phyloP scores from a whole-genome alignment of 352 stramenopile species.

The Globisporangium radiosum region DNA sequence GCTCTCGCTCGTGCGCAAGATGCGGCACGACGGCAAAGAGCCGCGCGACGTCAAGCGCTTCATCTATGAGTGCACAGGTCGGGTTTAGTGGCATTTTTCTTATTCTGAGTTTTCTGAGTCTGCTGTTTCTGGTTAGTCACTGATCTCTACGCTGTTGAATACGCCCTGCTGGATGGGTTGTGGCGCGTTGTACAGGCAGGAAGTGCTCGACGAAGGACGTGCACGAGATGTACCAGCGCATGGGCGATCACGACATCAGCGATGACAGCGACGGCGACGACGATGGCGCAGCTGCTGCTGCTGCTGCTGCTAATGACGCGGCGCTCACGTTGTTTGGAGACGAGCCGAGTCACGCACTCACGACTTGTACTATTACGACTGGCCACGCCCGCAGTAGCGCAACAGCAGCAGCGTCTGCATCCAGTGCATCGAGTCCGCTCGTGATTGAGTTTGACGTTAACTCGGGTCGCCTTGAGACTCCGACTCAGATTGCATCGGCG shows the following conservation, averaged over 20 bases:
- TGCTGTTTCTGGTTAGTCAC: too few relatives aligned
- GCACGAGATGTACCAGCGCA: conserved; percentile 4
- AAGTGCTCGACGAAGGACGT: conserved; percentile 6
- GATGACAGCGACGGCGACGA: not conserved
- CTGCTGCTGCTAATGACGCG: not conserved
- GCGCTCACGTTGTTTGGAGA: conserved; percentile 1
- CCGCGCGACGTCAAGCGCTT: conserved; percentile 8
- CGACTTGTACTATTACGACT: not conserved
- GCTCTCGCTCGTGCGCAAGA: conserved; percentile 7
- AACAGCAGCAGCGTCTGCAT: not conserved
- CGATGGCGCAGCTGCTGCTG: not conserved
- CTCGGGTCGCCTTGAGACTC: not conserved
- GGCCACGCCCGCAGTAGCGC: too few relatives aligned
- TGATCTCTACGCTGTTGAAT: not conserved
- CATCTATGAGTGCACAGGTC: conserved; percentile 8
- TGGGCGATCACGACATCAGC: not conserved
- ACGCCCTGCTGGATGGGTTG: not conserved
- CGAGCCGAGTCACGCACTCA: not conserved
- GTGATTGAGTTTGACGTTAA: not conserved
- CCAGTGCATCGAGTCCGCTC: not conserved
- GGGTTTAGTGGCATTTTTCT: not conserved
- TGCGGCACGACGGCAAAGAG: conserved; percentile 4
- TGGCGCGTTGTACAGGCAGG: not conserved
- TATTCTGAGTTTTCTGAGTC: not conserved
- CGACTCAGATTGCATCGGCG: too few relatives aligned